These are phyloP conservation scores for Tetrapisispora arboricola DNA, from an alignment of 805 yeast species.

Conservation along the genomic window DNA sequence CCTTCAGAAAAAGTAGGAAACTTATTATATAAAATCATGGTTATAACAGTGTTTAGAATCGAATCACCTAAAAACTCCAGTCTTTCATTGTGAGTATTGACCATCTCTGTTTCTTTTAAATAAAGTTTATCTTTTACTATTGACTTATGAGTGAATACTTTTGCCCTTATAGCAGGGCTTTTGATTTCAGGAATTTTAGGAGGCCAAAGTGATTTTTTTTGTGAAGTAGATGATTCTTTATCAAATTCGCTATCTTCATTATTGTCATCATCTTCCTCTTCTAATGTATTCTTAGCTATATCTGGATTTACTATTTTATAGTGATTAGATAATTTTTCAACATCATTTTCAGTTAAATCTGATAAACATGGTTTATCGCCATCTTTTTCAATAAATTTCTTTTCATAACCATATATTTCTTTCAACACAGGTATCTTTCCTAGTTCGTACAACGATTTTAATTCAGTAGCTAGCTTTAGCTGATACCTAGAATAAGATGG, in stretches of 20 bases:
- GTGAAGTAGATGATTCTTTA: no score
- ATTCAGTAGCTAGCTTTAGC: slow-evolving; percentile 47
- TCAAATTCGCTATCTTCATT: slow-evolving; percentile 22
- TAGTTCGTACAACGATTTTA: slow-evolving; percentile 43
- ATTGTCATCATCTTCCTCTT: slow-evolving; percentile 16
- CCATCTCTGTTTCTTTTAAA: slow-evolving; percentile 45
- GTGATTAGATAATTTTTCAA: slow-evolving; percentile 11
- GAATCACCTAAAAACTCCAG: slow-evolving; percentile 90
- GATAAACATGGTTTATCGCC: slow-evolving; percentile 12
- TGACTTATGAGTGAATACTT: slow-evolving; percentile 79
- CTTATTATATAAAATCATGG: slow-evolving; percentile 51
- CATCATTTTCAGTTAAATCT: slow-evolving; percentile 12
- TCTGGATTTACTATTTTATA: slow-evolving; percentile 7
- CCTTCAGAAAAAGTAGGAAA: slow-evolving; percentile 77
- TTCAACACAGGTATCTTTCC: slow-evolving; percentile 46
- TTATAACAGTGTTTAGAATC: slow-evolving; percentile 59
- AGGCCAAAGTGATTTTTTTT: slow-evolving; percentile 31
- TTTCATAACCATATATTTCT: slow-evolving; percentile 38
- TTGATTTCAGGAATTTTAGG: slow-evolving; percentile 65
- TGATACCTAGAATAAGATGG: slow-evolving; percentile 45
- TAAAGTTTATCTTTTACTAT: slow-evolving; percentile 48
- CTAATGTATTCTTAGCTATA: slow-evolving; percentile 4
- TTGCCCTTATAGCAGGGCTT: slow-evolving; percentile 46
- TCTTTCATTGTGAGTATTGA: slow-evolving; percentile 69
- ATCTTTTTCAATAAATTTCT: slow-evolving; percentile 9